These are phyloP conservation scores for Penicillium daleae DNA, from an alignment of 495 filamentous ascomycete genomes.

Conservation along the genomic window DNA sequence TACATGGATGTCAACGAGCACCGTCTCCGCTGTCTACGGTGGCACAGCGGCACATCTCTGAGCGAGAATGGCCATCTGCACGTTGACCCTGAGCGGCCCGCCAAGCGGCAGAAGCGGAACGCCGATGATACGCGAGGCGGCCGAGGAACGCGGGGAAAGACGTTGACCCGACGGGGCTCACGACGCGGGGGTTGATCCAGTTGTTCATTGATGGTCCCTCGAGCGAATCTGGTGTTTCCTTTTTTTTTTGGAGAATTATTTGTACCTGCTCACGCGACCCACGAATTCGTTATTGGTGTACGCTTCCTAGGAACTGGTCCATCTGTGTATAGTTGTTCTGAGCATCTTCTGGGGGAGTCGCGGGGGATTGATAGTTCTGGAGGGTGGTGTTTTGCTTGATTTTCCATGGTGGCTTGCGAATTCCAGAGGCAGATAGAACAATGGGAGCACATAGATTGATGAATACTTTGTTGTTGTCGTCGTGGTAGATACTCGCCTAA, in stretches of 20 bases:
- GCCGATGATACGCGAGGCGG: slow-evolving; percentile 46
- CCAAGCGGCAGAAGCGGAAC: slow-evolving; percentile 61
- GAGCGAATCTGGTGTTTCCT: background rate
- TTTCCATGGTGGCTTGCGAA: slow-evolving; percentile 1
- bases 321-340: slow-evolving; percentile 29
- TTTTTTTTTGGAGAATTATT: background rate
- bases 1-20: slow-evolving; percentile 64
- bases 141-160: slow-evolving; percentile 54
- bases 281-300: slow-evolving; percentile 20
- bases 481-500: no score
- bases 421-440: slow-evolving; percentile 14
- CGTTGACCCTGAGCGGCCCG: slow-evolving; percentile 70
- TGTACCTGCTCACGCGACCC: slow-evolving; percentile 17
- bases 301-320: slow-evolving; percentile 7
- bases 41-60: slow-evolving; percentile 79
- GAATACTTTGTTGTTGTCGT: no score
- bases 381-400: background rate
- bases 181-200: slow-evolving; percentile 39
- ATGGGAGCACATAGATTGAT: slow-evolving; percentile 22
- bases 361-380: background rate
- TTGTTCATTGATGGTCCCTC: slow-evolving; percentile 12
- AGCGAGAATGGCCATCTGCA: slow-evolving; percentile 82
- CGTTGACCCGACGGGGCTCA: slow-evolving; percentile 50
- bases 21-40: slow-evolving; percentile 67
- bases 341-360: slow-evolving; percentile 28